Conservation (phyloP, 1,284 basidiomycete genomes). For the Heliocybe sulcata region DNA sequence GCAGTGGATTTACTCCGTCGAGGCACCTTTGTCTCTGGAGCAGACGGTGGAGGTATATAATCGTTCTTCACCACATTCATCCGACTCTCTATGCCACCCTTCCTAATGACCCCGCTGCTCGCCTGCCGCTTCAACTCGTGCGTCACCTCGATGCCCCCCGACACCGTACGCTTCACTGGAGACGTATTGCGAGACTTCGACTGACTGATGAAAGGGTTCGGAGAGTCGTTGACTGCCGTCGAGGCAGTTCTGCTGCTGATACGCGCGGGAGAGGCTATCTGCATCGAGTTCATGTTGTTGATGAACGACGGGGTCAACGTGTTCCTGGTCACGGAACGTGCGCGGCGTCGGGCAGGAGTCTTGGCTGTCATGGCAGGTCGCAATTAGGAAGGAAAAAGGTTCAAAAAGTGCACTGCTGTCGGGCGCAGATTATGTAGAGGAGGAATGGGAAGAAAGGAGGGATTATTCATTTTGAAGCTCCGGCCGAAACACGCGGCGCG, state of each 20-base stretch:
- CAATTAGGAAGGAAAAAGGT: too few species aligned
- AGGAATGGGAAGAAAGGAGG: too few species aligned
- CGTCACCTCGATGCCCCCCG: constrained; percentile 30
- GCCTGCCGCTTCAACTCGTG: constrained; percentile 56
- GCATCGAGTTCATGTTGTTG: not conserved
- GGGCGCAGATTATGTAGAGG: too few species aligned
- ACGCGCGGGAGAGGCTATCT: not conserved
- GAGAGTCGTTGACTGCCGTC: not conserved
- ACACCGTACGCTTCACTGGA: not conserved
- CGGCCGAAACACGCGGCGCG: too few species aligned
- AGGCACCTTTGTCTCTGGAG: constrained; percentile 31
- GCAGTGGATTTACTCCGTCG: constrained; percentile 70
- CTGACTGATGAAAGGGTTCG: not conserved
- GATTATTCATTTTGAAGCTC: too few species aligned
- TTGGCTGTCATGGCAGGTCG: not conserved
- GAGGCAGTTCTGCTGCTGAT: not conserved
- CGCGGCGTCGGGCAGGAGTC: not conserved
- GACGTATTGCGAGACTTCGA: not conserved
- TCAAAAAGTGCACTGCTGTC: too few species aligned
- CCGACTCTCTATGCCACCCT: constrained; percentile 68
- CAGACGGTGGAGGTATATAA: constrained; percentile 43
- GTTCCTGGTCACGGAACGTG: not conserved
- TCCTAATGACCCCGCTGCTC: constrained; percentile 57
- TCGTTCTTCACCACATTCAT: constrained; percentile 64
- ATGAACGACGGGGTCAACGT: not conserved